phyloP scores from a whole-genome alignment of 1,139 yeast species.

The Suhomyces anneliseae region DNA sequence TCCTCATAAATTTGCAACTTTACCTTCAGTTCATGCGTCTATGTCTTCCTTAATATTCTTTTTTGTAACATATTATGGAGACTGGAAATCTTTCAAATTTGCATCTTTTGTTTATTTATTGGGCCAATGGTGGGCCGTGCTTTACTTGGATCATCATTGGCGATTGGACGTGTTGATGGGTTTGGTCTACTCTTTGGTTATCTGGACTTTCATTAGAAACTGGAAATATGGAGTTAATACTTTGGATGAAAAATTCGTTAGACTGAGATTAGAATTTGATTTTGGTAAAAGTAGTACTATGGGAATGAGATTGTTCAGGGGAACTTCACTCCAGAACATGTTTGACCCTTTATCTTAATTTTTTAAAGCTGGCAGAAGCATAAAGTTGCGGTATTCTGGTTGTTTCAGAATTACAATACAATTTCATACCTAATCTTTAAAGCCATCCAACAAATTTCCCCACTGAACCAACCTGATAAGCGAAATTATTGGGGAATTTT shows the following conservation, averaged over 20 bases:
- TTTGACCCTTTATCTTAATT: conserved; percentile 15
- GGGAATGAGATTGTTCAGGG: conserved; percentile 18
- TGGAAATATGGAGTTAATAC: conserved; percentile 13
- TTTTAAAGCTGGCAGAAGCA: too few species aligned
- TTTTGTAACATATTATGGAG: conserved; percentile 16
- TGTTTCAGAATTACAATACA: too few species aligned
- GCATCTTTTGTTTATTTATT: conserved; percentile 11
- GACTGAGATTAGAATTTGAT: conserved; percentile 14
- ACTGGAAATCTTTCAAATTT: conserved; percentile 12
- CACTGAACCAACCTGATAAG: too few species aligned
- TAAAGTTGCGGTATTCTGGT: too few species aligned
- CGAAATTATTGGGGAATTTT: too few species aligned
- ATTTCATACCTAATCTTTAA: too few species aligned
- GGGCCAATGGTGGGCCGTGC: conserved; percentile 21
- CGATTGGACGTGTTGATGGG: conserved; percentile 19
- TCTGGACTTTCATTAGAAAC: conserved; percentile 13
- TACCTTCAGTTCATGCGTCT: conserved; percentile 19
- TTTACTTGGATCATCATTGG: conserved; percentile 21
- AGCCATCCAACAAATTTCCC: too few species aligned
- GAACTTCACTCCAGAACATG: conserved; percentile 12
- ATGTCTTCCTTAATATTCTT: conserved; percentile 16
- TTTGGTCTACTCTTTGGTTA: conserved; percentile 13
- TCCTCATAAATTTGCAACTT: conserved; percentile 18
- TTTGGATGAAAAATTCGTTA: conserved; percentile 13
- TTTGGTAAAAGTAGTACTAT: conserved; percentile 13